Evolutionary conservation across 768 basidiomycete species (phyloP), one percentile per base, ranked within the genome.

Genomic region (Lactarius akahatsu): DNA sequence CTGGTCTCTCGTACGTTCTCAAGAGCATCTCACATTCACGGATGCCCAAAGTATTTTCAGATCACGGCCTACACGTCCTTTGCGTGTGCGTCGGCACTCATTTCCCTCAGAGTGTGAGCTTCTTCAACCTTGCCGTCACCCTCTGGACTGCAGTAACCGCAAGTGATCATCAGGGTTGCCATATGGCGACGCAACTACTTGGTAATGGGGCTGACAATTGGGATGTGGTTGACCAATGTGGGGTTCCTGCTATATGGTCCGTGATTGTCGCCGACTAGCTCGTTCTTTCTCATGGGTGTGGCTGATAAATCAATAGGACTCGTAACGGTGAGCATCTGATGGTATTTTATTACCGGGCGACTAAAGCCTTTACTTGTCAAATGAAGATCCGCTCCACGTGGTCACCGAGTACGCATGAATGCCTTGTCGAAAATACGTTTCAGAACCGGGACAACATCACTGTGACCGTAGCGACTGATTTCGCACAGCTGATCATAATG

Each of bases 101-200:
- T 66, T 38, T 18, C 61, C 10, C 18, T 66, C 2, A 61, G 65
- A 56, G 61, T 66, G 65, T 66, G 32, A 61, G 65, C 11, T 23
- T 20, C 23, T 32, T 13, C 30, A 1, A 26, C 45, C 30, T 36
- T 3, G 1, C 8, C n/a, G 18, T 40, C 26, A 20, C 15, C 15
- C 1, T 52, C 8, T 13, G n/a, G 18, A 47, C 56, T 1, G 6
- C 23, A 13, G 43, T 57, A n/a, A 36, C 15, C 45, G 8, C 56
- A 13, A 34, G n/a, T 10, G 23, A 34, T 13, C 18, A 66, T 18
- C 23, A 66, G 65, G 30, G 26, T 52, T 38, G 61, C 56, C 4
- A 52, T 66, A 5, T 66, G 65, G 65, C 15, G 26, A 38, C 34
- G 10, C 2, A 62, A 62, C 20, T 54, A 4, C 10, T 2, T 40